Evolutionary conservation across 345 rosid species (phyloP), one percentile per base, ranked within the genome.

Genomic region (Geranium brycei): DNA sequence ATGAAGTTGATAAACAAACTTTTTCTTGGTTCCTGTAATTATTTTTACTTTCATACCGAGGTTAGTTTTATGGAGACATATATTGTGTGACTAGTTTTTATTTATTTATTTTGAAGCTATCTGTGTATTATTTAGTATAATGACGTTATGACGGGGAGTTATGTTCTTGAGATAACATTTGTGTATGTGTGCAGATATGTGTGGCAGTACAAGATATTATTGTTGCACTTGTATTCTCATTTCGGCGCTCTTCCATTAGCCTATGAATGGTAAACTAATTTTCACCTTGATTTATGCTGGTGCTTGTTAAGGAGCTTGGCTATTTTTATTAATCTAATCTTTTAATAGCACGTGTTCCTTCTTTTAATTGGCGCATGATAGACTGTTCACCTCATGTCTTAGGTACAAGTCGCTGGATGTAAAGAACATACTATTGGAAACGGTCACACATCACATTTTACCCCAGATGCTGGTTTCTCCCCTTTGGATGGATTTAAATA

Each of bases 381-480:
- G 19, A 41, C 12, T 63, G 60, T 53, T 60, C 55, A 5, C 59
- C 40, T 47, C 51, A 16, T 72, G 51, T 2, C 66, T 31, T 71
- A 93, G 99, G 89, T 93, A 93, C 80, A 93, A 82, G 74, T 80
- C 91, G n/a, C 77, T 93, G 72, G 99, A 93, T 64, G 96, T 85
- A 79, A 93, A 93, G 88, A 93, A 93, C 78, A 88, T 93, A 75
- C 81, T 93, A 91, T 78, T 82, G 76, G 99, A 93, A 82, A 86
- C 95, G 19, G 79, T 85, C 77, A 82, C 88, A 31, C 97, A 93
- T 76, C 83, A 93, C 81, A 85, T 93, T 62, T 75, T 93, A 63
- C 85, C 91, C 40, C 91, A 88, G 78, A 82, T 93, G 83, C 73
- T 83, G 81, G 85, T 63, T 57, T 90, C 99, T 67, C 91, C 95